A percentile compares a stretch with the other conserved stretches of the same genome.
phyloP scores from a whole-genome alignment of 2,329 filamentous ascomycete species.

The Aspergillus oerlinghausenensis region DNA sequence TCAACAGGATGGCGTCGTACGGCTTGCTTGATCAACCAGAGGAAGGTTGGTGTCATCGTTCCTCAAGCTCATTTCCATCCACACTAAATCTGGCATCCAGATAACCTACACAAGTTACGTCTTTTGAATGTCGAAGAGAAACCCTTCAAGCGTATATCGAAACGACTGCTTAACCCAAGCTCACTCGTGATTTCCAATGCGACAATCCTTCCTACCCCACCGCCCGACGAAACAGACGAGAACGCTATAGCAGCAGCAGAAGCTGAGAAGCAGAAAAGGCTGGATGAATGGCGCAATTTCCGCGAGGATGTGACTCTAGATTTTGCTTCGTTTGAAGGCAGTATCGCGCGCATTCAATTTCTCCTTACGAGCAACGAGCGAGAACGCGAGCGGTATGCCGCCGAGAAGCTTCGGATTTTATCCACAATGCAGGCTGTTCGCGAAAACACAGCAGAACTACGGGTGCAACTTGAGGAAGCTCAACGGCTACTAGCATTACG shows the following conservation, averaged over 20 bases:
- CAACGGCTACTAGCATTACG: slow-evolving; percentile 70
- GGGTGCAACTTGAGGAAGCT: slow-evolving; percentile 70
- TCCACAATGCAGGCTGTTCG: slow-evolving; percentile 72
- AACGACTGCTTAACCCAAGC: slow-evolving; percentile 67
- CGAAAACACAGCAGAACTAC: slow-evolving; percentile 67
- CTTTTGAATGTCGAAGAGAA: slow-evolving; percentile 89
- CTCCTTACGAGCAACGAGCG: slow-evolving; percentile 75
- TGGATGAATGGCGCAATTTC: slow-evolving; percentile 61
- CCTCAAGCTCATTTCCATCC: neutral
- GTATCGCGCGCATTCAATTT: slow-evolving; percentile 82
- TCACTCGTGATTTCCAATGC: slow-evolving; percentile 56
- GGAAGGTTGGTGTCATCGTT: slow-evolving; percentile 31
- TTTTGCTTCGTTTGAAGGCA: slow-evolving; percentile 81
- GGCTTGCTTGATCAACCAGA: slow-evolving; percentile 68
- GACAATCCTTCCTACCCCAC: slow-evolving; percentile 60
- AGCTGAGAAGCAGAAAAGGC: slow-evolving; percentile 46
- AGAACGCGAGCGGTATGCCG: slow-evolving; percentile 78
- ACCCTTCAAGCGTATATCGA: slow-evolving; percentile 83
- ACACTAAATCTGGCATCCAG: slow-evolving; percentile 36
- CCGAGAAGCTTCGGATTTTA: slow-evolving; percentile 74
- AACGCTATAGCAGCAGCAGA: slow-evolving; percentile 43
- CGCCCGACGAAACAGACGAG: slow-evolving; percentile 53
- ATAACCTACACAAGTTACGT: slow-evolving; percentile 80
- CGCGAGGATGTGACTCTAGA: slow-evolving; percentile 82
- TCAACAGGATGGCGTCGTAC: slow-evolving; percentile 52